These are phyloP conservation scores for Verticillium klebahnii DNA, from an alignment of 2,329 filamentous ascomycete species.

Conservation along the genomic window DNA sequence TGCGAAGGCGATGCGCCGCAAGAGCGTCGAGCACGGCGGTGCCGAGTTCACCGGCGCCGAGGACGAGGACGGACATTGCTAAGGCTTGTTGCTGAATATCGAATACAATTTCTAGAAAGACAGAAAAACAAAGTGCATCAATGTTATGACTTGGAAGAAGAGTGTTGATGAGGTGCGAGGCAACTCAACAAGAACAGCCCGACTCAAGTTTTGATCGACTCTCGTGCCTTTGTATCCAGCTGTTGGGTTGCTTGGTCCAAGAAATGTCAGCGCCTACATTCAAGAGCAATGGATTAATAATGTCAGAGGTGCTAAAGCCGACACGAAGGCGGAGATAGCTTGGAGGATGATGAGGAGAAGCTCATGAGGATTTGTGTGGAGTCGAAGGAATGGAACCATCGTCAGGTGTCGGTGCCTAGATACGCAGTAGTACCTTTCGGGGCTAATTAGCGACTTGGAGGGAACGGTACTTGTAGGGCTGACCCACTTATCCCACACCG, in stretches of 20 bases:
- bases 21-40: slow-evolving; percentile 49
- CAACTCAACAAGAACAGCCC: too few relatives aligned
- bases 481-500: not conserved
- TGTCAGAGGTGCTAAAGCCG: not conserved
- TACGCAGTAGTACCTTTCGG: not conserved
- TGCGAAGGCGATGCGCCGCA: slow-evolving; percentile 35
- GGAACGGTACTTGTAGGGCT: not conserved
- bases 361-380: not conserved
- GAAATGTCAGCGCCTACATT: too few relatives aligned
- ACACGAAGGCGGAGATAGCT: not conserved
- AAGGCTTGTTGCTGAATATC: too few relatives aligned
- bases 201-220: too few relatives aligned
- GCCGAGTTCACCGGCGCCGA: slow-evolving; percentile 66
- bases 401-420: not conserved
- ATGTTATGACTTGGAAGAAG: too few relatives aligned
- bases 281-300: not conserved
- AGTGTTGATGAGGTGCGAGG: too few relatives aligned
- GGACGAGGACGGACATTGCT: slow-evolving; percentile 43
- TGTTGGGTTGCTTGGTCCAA: too few relatives aligned
- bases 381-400: not conserved
- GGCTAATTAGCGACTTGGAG: too few relatives aligned
- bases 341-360: not conserved
- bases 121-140: too few relatives aligned
- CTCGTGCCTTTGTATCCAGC: too few relatives aligned
- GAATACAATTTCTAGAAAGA: too few relatives aligned